Evolutionary conservation across 768 basidiomycete genomes (phyloP).

Genomic region (Tylopilus plumbeoviolaceoides): DNA sequence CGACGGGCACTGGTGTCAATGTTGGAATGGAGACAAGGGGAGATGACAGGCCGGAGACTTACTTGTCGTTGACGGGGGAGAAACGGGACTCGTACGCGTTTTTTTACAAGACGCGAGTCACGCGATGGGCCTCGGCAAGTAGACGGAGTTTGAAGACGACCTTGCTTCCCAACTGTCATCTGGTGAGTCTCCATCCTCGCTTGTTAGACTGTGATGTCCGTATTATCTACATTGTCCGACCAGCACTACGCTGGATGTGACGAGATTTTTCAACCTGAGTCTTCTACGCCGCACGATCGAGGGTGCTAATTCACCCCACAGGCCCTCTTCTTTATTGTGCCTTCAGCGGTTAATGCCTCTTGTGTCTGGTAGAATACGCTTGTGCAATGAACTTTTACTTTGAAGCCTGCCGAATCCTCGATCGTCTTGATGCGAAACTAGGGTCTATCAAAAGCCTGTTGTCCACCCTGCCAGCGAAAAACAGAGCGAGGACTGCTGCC

Average conservation of each 20-base stretch:
- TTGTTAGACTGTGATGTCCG: conserved; percentile 49
- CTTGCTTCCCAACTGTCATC: not conserved
- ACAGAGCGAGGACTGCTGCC: conserved; percentile 74
- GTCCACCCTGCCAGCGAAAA: conserved; percentile 66
- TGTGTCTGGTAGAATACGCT: conserved; percentile 27
- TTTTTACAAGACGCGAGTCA: conserved; percentile 24
- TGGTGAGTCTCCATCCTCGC: conserved; percentile 19
- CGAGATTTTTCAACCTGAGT: conserved; percentile 37
- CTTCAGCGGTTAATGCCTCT: conserved; percentile 23
- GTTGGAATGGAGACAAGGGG: not conserved
- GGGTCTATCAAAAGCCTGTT: conserved; percentile 91
- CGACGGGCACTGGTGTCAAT: conserved; percentile 53
- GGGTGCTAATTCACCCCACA: conserved; percentile 28
- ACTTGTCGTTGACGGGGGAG: conserved; percentile 20
- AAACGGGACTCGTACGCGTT: conserved; percentile 17
- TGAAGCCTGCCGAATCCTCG: conserved; percentile 78
- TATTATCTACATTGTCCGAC: conserved; percentile 94
- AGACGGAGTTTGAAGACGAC: conserved; percentile 31
- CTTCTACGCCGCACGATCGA: conserved; percentile 4
- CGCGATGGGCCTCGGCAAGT: conserved; percentile 25
- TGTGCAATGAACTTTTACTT: conserved; percentile 91
- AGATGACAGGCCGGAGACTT: conserved; percentile 16
- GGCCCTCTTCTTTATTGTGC: conserved; percentile 14
- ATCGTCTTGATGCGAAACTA: conserved; percentile 81
- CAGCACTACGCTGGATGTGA: conserved; percentile 46